A percentile compares a stretch with the other conserved stretches of the same genome.
Evolutionary conservation across 768 basidiomycete species (phyloP).

Genomic region (Xerocomus potaroensis): DNA sequence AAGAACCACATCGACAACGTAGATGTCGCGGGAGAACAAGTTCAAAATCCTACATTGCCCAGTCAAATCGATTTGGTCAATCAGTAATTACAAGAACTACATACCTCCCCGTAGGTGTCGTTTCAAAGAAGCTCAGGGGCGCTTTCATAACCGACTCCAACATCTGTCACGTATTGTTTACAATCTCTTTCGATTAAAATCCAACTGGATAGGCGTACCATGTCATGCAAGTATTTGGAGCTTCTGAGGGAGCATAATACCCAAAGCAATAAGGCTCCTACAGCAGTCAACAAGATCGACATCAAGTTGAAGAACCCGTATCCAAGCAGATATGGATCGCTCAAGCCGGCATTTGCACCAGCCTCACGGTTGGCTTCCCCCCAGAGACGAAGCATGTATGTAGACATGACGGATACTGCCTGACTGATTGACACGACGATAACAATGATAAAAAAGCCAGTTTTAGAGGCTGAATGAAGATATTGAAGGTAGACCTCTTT

Average conservation of each 20-base stretch:
- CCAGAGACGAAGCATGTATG: constrained; percentile 71
- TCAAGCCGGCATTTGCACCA: constrained; percentile 56
- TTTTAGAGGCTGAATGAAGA: constrained; percentile 70
- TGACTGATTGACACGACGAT: constrained; percentile 53
- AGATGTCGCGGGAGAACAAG: not conserved
- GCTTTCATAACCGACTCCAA: constrained; percentile 74
- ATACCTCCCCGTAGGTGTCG: constrained; percentile 81
- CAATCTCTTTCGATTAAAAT: too few relatives aligned
- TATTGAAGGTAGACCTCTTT: constrained; percentile 71
- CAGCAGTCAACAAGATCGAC: constrained; percentile 50
- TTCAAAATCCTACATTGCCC: constrained; percentile 50
- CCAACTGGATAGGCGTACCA: constrained; percentile 39
- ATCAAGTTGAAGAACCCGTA: constrained; percentile 68
- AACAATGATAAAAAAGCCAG: constrained; percentile 67
- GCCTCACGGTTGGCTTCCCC: constrained; percentile 67
- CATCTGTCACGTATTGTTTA: constrained; percentile 48
- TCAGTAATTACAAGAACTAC: not conserved
- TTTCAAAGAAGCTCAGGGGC: constrained; percentile 86
- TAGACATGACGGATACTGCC: constrained; percentile 53
- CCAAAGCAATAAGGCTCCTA: constrained; percentile 63
- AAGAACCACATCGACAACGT: not conserved
- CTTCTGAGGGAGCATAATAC: constrained; percentile 74
- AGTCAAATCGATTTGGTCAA: not conserved
- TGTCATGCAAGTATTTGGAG: constrained; percentile 71
- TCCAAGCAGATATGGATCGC: constrained; percentile 50